Conservation (phyloP, 1,284 basidiomycete genomes). For the Phellinidium pouzarii region DNA sequence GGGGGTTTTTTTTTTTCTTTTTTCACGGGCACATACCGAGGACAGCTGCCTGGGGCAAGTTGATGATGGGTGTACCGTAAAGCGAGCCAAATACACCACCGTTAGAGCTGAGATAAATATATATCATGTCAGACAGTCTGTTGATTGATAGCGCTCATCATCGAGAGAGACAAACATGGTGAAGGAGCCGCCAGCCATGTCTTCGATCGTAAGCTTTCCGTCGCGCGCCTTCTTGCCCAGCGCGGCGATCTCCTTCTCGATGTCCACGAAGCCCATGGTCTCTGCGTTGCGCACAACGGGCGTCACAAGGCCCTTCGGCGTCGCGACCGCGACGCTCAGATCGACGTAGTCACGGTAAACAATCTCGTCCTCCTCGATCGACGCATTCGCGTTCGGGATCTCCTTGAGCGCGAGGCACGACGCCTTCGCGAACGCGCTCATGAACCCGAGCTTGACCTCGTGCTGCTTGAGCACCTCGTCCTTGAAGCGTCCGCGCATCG, state of each 20-base stretch:
- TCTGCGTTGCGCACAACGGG: conserved; percentile 94
- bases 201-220: conserved; percentile 91
- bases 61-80: conserved; percentile 96
- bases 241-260: conserved; percentile 87
- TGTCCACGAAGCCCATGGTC: conserved; percentile 79
- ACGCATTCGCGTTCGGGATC: conserved; percentile 92
- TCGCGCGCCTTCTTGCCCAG: conserved; percentile 95
- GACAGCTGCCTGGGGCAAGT: conserved; percentile 92
- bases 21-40: conserved; percentile 59
- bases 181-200: conserved; percentile 96
- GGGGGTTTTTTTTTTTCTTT: too few species aligned
- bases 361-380: conserved; percentile 93
- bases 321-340: conserved; percentile 91
- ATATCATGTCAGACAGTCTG: not conserved
- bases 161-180: conserved; percentile 67
- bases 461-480: conserved; percentile 88
- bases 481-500: conserved; percentile 94
- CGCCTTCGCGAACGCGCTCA: conserved; percentile 95
- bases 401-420: conserved; percentile 83
- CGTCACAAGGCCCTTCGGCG: conserved; percentile 95
- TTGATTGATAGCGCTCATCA: not conserved
- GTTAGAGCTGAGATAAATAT: conserved; percentile 64
- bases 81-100: conserved; percentile 98
- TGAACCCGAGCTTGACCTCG: conserved; percentile 97
- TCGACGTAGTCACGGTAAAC: conserved; percentile 96